These are phyloP conservation scores for Vicia villosa DNA, from an alignment of 306 rosid genomes.

Conservation along the genomic window DNA sequence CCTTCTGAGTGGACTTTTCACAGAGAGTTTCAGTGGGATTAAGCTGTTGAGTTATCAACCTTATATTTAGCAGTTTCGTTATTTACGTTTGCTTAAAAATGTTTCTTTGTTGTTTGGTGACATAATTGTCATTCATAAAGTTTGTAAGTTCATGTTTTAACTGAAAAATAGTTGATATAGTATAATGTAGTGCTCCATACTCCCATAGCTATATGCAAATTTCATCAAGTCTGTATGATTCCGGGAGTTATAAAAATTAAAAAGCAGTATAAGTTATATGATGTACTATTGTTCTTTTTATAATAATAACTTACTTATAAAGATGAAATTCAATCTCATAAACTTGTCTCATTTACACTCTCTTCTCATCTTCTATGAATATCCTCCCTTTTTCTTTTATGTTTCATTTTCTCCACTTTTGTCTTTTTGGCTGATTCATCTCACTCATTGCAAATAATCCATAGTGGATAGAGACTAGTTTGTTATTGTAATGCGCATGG, in stretches of 20 bases:
- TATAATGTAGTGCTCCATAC: background rate
- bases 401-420: background rate
- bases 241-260: background rate
- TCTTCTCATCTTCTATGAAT: background rate
- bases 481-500: too few relatives aligned
- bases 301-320: background rate
- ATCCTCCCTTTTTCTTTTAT: background rate
- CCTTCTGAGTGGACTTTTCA: slow-evolving; percentile 85
- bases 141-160: slow-evolving; percentile 12
- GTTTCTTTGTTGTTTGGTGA: slow-evolving; percentile 31
- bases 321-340: background rate
- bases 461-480: too few relatives aligned
- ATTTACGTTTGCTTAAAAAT: slow-evolving; percentile 6
- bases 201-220: slow-evolving; percentile 3
- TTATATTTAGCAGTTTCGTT: slow-evolving; percentile 1
- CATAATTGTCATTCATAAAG: slow-evolving; percentile 20
- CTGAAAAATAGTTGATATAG: slow-evolving; percentile 15
- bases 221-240: background rate
- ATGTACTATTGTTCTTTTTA: slow-evolving; percentile 18
- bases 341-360: background rate
- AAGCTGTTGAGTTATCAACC: slow-evolving; percentile 29
- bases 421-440: background rate
- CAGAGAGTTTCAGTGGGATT: slow-evolving; percentile 76
- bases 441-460: background rate
- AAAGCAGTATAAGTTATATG: slow-evolving; percentile 5